Base-by-base conservation (phyloP, 2,329 filamentous ascomycete genomes). In the Colletotrichum limetticola region DNA sequence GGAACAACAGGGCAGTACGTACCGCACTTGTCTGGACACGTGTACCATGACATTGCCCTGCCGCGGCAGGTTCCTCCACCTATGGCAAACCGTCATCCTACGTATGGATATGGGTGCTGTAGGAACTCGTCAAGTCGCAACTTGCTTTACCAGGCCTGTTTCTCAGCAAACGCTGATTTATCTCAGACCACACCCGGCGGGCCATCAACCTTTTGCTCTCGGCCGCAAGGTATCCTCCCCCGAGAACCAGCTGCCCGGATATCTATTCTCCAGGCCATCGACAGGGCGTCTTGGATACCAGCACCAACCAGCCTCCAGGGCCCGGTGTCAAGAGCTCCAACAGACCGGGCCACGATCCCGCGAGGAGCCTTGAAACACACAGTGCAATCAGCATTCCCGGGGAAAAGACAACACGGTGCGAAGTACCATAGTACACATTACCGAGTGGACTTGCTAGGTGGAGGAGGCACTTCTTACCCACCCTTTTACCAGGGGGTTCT, bases 11-110 rank as follows among this genome's bases (percentile, higher is more conserved):
- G 35, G 52, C 2, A 56, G 60, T 61, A 73, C 71, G 71, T 69
- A 60, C 35, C 65, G 14, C 12, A 7, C 3, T 35, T 22, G 26
- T 57, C 32, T 65, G 60, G 70, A 70, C 66, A 72, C 66, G 70
- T 72, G 66, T 74, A 59, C 71, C 71, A 73, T 66, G 67, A 66
- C 32, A 71, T 71, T 35, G 66, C 63, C 26, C 52, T 70, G 66
- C 59, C 22, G 56, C 42, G 46, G 55, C 24, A 35, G 35, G 42
- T n/a, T 53, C 30, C n/a, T 63, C 35, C 22, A 62, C 46, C 46
- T 24, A 14, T 22, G 30, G 53, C 62, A n/a, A 22, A 49, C 42
- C 26, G 6, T 30, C 28, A 58, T 56, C 53, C 53, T 37, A 12
- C 35, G 35, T 49, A 49, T 19, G 42, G 42, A 49, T 49, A 49